phyloP scores from a whole-genome alignment of 179 eudicot genomes.

The Gypsophila paniculata region DNA sequence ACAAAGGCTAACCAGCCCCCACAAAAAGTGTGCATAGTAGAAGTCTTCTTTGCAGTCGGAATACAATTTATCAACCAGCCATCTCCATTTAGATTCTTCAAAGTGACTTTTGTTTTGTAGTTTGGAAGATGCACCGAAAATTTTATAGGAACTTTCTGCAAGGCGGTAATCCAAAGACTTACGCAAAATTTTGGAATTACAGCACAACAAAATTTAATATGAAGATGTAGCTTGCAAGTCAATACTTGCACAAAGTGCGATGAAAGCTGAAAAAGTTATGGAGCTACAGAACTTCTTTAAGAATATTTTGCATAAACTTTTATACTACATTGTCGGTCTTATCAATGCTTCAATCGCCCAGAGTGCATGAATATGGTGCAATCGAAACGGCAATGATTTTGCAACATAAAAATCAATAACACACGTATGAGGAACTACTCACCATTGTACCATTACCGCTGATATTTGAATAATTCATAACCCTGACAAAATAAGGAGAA shows the following conservation, averaged over 20 bases:
- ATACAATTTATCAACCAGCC: conserved; percentile 65
- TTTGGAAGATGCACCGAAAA: conserved; percentile 66
- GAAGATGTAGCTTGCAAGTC: background rate
- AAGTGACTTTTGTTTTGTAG: conserved; percentile 55
- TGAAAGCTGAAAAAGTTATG: background rate
- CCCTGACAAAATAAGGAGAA: conserved; percentile 66
- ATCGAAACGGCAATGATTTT: background rate
- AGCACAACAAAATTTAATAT: background rate
- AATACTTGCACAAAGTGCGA: background rate
- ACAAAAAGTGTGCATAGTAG: conserved; percentile 59
- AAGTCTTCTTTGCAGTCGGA: conserved; percentile 47
- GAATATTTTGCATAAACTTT: background rate
- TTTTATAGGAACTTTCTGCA: conserved; percentile 78
- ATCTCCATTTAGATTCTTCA: conserved; percentile 65
- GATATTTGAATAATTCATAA: conserved; percentile 70
- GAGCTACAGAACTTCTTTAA: background rate
- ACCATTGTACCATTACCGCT: conserved; percentile 75
- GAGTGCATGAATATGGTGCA: background rate
- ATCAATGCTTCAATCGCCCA: background rate
- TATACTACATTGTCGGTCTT: background rate
- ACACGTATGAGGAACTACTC: conserved; percentile 29
- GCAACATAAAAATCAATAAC: background rate
- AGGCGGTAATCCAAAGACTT: conserved; percentile 9
- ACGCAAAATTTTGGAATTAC: background rate
- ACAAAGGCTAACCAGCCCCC: conserved; percentile 89